Evolutionary conservation across 2,329 filamentous ascomycete genomes (phyloP).

Genomic region (Diaporthe sp.): DNA sequence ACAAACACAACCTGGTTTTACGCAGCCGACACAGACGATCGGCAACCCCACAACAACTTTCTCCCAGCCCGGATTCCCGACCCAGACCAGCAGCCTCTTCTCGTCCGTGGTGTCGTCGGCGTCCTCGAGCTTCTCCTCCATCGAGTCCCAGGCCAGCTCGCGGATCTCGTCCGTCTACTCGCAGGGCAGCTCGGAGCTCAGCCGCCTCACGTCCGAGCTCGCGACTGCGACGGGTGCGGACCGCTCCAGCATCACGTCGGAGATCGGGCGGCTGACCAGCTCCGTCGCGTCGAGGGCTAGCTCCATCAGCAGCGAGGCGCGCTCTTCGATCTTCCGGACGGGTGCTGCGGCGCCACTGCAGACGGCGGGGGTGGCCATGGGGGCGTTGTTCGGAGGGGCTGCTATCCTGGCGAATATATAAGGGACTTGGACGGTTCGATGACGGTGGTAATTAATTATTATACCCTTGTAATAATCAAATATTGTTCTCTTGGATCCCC

Average conservation of each 20-base stretch:
- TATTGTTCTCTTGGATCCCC: neutral
- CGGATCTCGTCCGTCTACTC: neutral
- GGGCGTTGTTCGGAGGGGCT: slow-evolving; percentile 7
- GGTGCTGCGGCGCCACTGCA: slow-evolving; percentile 8
- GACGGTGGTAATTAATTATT: neutral
- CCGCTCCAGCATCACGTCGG: neutral
- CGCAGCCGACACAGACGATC: slow-evolving; percentile 11
- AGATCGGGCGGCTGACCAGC: slow-evolving; percentile 3
- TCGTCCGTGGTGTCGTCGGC: neutral
- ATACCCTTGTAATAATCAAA: neutral
- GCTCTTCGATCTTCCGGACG: slow-evolving; percentile 8
- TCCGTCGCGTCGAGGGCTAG: slow-evolving; percentile 18
- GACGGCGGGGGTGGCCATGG: slow-evolving; percentile 1
- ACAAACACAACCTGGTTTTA: neutral
- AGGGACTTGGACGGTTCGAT: neutral
- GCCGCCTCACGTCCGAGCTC: neutral
- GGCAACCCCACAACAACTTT: neutral
- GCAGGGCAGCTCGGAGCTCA: neutral
- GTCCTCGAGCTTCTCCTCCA: neutral
- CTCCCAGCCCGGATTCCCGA: neutral
- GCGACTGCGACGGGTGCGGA: neutral
- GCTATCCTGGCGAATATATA: slow-evolving; percentile 1
- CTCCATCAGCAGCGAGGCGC: slow-evolving; percentile 13
- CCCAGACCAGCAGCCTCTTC: slow-evolving; percentile 13
- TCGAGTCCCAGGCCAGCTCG: slow-evolving; percentile 12